Conservation (phyloP, 139 green algal species). For the Volvox africanus region DNA sequence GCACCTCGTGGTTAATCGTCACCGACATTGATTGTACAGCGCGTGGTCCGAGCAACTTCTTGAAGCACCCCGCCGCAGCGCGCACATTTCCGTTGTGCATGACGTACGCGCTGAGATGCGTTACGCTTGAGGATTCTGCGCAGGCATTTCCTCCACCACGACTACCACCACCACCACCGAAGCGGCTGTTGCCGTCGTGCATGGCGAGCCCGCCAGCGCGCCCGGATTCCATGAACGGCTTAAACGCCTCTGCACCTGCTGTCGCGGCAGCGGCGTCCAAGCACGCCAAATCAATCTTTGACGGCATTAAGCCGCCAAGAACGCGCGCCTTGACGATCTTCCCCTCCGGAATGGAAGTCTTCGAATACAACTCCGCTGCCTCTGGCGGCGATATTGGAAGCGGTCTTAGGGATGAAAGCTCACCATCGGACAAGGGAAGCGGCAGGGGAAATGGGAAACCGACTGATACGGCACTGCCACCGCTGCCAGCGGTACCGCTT, state of each 20-base stretch:
- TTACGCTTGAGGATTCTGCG: neutral
- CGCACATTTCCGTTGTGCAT: slow-evolving; percentile 19
- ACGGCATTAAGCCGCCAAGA: neutral
- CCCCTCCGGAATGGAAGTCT: neutral
- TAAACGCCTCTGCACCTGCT: neutral
- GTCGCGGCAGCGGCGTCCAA: neutral
- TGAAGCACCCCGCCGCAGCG: neutral
- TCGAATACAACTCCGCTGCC: neutral
- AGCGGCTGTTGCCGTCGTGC: neutral
- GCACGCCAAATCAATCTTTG: neutral
- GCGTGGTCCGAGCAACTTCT: slow-evolving; percentile 16
- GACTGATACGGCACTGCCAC: neutral
- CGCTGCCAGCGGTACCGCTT: neutral
- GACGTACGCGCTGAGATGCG: neutral
- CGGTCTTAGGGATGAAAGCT: neutral
- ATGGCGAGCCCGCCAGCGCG: neutral
- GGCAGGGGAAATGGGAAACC: neutral
- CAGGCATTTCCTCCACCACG: neutral
- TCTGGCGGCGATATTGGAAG: neutral
- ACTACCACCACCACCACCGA: neutral
- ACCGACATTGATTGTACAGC: slow-evolving; percentile 24
- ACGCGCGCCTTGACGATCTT: neutral
- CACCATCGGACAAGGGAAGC: neutral
- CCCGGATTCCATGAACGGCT: neutral
- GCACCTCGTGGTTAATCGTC: slow-evolving; percentile 10